A percentile compares a stretch with the other conserved stretches of the same genome.
Evolutionary conservation across 176 grass and related monocot genomes (phyloP).

Genomic region (Rhipidocladum racemiflorum): DNA sequence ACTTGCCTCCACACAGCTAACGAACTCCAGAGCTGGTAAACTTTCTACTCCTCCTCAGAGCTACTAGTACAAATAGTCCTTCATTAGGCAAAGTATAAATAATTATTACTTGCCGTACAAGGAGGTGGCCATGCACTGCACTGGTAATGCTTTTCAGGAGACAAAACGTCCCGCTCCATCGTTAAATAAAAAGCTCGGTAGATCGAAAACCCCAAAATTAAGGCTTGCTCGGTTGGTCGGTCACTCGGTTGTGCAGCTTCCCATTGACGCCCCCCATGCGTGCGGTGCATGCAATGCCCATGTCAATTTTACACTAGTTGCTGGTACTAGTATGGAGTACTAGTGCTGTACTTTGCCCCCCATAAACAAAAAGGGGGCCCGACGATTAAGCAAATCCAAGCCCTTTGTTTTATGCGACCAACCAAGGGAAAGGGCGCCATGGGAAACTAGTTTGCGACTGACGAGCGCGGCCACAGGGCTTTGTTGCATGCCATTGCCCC

Average conservation of each 20-base stretch:
- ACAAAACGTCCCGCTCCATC: conserved; percentile 30
- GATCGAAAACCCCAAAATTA: not conserved
- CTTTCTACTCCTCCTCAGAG: not conserved
- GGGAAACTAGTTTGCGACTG: not conserved
- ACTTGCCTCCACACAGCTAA: not conserved
- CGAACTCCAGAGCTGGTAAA: not conserved
- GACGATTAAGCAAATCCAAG: not conserved
- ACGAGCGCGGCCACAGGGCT: not conserved
- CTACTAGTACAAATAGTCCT: not conserved
- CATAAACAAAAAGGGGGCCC: not conserved
- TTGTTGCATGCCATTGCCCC: conserved; percentile 53
- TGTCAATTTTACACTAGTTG: not conserved
- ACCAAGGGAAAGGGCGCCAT: not conserved
- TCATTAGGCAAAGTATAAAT: conserved; percentile 12
- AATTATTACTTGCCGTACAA: conserved; percentile 28
- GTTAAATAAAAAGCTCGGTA: not conserved
- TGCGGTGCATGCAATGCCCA: not conserved
- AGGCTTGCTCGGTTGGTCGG: conserved; percentile 16
- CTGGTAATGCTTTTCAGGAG: conserved; percentile 20
- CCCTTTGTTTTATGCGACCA: conserved; percentile 28
- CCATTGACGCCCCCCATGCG: not conserved
- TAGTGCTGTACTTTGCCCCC: not conserved
- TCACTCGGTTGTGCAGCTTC: not conserved
- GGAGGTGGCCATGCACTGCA: conserved; percentile 23
- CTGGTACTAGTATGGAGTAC: too few species aligned